Percentiles rank a stretch among this genome's conserved stretches.
These are phyloP conservation scores for Rubia yunnanensis DNA, from an alignment of 257 asterid species.

Conservation along the genomic window DNA sequence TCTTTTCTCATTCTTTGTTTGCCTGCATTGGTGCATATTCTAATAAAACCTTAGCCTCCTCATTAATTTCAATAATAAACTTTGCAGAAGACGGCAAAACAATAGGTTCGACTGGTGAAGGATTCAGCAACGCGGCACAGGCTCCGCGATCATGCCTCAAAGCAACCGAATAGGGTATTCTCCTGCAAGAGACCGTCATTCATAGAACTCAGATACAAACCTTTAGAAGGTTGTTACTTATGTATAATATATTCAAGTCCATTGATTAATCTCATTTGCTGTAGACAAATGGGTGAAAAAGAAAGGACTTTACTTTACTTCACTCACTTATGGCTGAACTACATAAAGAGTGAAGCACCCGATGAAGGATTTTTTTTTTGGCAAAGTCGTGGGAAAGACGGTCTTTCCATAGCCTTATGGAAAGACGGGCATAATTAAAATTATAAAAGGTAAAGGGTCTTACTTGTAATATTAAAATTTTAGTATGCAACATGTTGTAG, in stretches of 20 bases:
- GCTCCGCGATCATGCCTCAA: conserved; percentile 62
- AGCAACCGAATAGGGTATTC: conserved; percentile 84
- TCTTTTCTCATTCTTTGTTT: conserved; percentile 70
- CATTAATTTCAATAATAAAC: conserved; percentile 76
- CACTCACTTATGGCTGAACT: neutral
- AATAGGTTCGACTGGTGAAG: conserved; percentile 90
- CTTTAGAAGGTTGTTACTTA: neutral
- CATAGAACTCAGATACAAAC: neutral
- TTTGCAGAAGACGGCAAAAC: conserved; percentile 95
- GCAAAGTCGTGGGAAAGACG: no score
- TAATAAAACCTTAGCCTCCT: conserved; percentile 67
- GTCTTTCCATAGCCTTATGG: no score
- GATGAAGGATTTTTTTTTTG: no score
- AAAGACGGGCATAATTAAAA: no score
- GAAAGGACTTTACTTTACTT: neutral
- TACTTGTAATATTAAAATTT: no score
- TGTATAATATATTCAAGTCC: neutral
- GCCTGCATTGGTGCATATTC: conserved; percentile 80
- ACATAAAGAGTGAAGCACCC: no score
- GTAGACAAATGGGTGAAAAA: neutral
- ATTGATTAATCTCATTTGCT: neutral
- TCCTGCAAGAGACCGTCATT: conserved; percentile 36
- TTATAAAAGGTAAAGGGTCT: no score
- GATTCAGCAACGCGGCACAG: conserved; percentile 83
- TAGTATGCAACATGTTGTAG: no score